These are phyloP conservation scores for Mantamonas sphyraenae DNA, from an alignment of 78 protist genomes.

Conservation along the genomic window DNA sequence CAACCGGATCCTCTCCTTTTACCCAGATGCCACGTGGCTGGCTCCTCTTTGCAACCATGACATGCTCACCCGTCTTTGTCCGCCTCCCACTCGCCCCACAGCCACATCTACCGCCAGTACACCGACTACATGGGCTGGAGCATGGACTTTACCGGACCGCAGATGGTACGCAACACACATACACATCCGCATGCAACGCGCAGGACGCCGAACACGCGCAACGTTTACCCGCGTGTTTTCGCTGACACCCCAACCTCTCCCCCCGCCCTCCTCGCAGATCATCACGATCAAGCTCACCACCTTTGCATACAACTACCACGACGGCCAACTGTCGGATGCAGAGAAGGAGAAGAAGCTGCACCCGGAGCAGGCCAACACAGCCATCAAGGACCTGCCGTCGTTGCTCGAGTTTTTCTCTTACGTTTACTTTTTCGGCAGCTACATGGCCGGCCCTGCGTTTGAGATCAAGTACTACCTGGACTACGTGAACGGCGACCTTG, in stretches of 20 bases:
- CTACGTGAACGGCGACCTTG: conserved; percentile 26
- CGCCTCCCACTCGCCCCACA: not conserved
- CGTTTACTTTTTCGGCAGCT: conserved; percentile 50
- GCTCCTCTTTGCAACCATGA: too few species aligned
- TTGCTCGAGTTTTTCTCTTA: conserved; percentile 50
- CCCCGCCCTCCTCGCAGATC: too few species aligned
- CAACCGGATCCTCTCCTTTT: too few species aligned
- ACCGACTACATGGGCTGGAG: conserved; percentile 10
- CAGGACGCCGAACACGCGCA: too few species aligned
- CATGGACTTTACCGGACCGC: conserved; percentile 7
- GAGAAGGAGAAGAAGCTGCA: too few species aligned
- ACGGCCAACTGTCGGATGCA: too few species aligned
- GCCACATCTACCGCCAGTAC: conserved; percentile 12
- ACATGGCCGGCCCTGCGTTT: conserved; percentile 61
- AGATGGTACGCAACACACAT: too few species aligned
- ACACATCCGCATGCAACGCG: too few species aligned
- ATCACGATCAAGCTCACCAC: conserved; percentile 37
- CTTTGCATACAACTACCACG: conserved; percentile 53
- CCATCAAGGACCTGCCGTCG: conserved; percentile 41
- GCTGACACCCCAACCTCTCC: too few species aligned
- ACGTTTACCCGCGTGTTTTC: too few species aligned
- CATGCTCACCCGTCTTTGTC: not conserved
- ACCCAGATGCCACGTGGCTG: too few species aligned
- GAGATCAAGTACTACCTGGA: conserved; percentile 50
- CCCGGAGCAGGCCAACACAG: conserved; percentile 36